Percentiles rank a stretch among this genome's conserved stretches.
Evolutionary conservation across 2,329 filamentous ascomycete species (phyloP).

Genomic region (Teratosphaeria epicoccoides): DNA sequence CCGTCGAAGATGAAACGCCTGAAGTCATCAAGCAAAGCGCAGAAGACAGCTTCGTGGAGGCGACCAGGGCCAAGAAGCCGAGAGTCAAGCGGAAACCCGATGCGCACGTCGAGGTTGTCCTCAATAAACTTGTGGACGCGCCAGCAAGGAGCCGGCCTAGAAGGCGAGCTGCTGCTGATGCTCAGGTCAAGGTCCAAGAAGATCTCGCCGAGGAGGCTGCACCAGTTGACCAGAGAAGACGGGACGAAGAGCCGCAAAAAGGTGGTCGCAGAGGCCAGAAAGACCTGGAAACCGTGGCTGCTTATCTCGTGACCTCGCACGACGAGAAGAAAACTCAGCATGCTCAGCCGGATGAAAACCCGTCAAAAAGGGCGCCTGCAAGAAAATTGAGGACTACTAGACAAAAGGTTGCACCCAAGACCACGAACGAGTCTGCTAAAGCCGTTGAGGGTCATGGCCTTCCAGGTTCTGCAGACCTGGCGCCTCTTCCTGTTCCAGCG

Average conservation of each 20-base stretch:
- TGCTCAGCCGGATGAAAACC: slow-evolving; percentile 3
- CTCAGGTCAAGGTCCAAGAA: slow-evolving; percentile 13
- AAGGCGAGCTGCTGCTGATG: slow-evolving; percentile 15
- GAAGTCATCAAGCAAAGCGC: neutral
- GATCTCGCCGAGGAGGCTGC: slow-evolving; percentile 15
- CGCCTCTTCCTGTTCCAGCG: neutral
- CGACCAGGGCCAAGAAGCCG: slow-evolving; percentile 4
- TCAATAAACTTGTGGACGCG: neutral
- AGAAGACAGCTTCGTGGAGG: slow-evolving; percentile 11
- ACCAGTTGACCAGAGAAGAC: slow-evolving; percentile 8
- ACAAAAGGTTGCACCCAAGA: neutral
- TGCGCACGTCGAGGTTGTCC: neutral
- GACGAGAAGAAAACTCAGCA: neutral
- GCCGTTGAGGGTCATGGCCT: neutral
- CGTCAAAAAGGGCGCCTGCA: slow-evolving; percentile 3
- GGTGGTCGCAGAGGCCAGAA: neutral
- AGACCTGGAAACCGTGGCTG: neutral
- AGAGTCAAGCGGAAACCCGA: slow-evolving; percentile 1
- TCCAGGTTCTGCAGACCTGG: neutral
- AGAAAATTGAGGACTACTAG: neutral
- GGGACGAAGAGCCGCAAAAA: neutral
- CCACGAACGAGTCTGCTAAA: neutral
- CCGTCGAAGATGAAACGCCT: slow-evolving; percentile 1
- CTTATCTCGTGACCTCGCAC: neutral
- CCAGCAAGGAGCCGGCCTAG: slow-evolving; percentile 8